Evolutionary conservation across 345 rosid genomes (phyloP).

Genomic region (Dipteronia dyeriana): DNA sequence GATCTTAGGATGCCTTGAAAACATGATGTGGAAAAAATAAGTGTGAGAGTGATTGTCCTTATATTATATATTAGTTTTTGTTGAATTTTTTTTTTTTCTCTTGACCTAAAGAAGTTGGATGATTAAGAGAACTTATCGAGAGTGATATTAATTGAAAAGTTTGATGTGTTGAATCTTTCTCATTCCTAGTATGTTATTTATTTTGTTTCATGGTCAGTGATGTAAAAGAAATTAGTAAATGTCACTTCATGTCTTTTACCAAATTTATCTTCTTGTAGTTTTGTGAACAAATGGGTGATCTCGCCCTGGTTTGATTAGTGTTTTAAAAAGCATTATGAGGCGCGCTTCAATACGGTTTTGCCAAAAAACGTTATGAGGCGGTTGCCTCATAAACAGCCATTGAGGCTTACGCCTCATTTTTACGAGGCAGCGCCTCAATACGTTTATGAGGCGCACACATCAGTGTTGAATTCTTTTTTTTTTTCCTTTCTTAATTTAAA

Average conservation of each 20-base stretch:
- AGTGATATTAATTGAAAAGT: not conserved
- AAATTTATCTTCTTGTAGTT: not conserved
- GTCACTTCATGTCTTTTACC: not conserved
- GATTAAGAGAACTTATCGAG: conserved; percentile 6
- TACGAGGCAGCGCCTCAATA: too few species aligned
- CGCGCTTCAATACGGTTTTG: too few species aligned
- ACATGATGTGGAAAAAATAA: not conserved
- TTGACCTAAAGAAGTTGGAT: not conserved
- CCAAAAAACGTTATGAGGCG: too few species aligned
- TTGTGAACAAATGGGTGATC: not conserved
- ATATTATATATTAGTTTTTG: not conserved
- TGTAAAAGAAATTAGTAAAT: not conserved
- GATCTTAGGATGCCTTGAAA: not conserved
- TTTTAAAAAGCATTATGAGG: too few species aligned
- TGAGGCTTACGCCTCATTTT: too few species aligned
- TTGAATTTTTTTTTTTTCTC: not conserved
- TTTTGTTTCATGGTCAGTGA: not conserved
- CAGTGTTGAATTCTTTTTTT: too few species aligned
- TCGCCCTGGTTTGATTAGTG: too few species aligned
- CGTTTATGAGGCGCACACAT: too few species aligned
- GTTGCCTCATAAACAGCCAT: too few species aligned
- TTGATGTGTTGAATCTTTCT: not conserved
- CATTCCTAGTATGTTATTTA: not conserved
- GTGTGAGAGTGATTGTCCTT: not conserved
- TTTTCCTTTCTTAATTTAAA: too few species aligned